Evolutionary conservation across 2,329 filamentous ascomycete species (phyloP).

Genomic region (Orbilia quercus): DNA sequence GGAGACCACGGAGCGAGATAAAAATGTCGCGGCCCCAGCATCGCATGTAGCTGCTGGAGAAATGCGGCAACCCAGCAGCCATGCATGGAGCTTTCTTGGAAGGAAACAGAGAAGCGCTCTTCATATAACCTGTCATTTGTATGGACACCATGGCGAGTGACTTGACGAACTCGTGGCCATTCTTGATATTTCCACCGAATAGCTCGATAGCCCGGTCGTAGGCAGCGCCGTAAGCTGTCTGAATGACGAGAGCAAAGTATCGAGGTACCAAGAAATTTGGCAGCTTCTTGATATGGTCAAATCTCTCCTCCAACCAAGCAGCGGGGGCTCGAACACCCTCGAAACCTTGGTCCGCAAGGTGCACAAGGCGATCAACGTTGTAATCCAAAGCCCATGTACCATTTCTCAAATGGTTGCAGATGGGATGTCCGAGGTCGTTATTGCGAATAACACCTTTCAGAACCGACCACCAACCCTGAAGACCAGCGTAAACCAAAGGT

Average conservation of each 20-base stretch:
- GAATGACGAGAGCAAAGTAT: constrained; percentile 90
- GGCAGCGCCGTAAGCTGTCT: constrained; percentile 86
- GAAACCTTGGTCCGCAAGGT: constrained; percentile 73
- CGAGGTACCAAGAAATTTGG: constrained; percentile 90
- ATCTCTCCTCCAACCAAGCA: constrained; percentile 83
- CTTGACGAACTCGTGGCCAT: constrained; percentile 89
- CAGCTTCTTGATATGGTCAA: constrained; percentile 83
- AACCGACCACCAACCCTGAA: constrained; percentile 99
- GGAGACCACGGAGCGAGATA: constrained; percentile 92
- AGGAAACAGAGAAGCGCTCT: constrained; percentile 90
- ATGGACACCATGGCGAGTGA: constrained; percentile 89
- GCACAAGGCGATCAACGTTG: constrained; percentile 80
- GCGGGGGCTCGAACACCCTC: constrained; percentile 74
- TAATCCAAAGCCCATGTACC: constrained; percentile 95
- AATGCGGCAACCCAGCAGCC: constrained; percentile 92
- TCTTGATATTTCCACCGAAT: constrained; percentile 79
- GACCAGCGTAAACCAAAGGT: constrained; percentile 87
- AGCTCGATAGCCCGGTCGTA: constrained; percentile 81
- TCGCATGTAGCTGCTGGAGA: constrained; percentile 90
- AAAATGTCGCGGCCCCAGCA: constrained; percentile 99
- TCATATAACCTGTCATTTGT: constrained; percentile 86
- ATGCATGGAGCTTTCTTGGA: constrained; percentile 84
- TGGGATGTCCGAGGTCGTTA: constrained; percentile 90
- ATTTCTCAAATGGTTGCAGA: constrained; percentile 91
- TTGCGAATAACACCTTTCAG: constrained; percentile 84